Conservation (phyloP, 2,329 filamentous ascomycete species). For the Sporothrix schenckii region DNA sequence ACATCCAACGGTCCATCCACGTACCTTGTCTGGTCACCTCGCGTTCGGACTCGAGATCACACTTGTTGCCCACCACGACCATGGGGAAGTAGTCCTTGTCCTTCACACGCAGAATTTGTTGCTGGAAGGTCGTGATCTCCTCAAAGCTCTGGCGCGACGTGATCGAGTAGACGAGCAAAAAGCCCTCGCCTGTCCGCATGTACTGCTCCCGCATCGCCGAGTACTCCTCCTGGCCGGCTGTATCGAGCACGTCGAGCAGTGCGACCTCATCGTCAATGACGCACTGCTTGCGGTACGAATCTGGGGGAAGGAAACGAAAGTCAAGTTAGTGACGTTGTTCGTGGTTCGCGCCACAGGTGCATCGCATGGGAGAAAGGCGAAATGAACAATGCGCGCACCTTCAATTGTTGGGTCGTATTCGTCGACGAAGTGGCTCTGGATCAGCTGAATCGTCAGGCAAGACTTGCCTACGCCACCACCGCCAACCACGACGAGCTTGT, state of each 20-base stretch:
- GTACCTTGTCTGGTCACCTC: conserved; percentile 90
- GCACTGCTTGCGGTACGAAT: conserved; percentile 99
- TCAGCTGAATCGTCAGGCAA: conserved; percentile 96
- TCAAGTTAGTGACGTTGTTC: conserved; percentile 24
- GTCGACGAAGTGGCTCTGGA: conserved; percentile 96
- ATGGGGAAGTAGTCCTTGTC: conserved; percentile 99
- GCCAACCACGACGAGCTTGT: conserved; percentile 95
- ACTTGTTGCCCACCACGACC: conserved; percentile 99
- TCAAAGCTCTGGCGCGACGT: conserved; percentile 96
- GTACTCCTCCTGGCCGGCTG: conserved; percentile 98
- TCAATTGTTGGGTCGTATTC: conserved; percentile 99
- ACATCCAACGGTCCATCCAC: conserved; percentile 39
- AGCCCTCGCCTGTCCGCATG: conserved; percentile 98
- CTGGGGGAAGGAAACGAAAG: conserved; percentile 52
- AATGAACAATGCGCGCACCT: conserved; percentile 57
- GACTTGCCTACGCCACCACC: conserved; percentile 99
- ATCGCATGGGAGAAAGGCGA: background rate
- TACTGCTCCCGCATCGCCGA: conserved; percentile 99
- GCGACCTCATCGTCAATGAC: conserved; percentile 98
- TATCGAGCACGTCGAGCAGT: conserved; percentile 95
- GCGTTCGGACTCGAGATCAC: conserved; percentile 91
- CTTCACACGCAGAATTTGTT: conserved; percentile 97
- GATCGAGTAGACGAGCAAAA: conserved; percentile 97
- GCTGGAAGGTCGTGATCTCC: conserved; percentile 97
- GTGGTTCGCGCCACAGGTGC: background rate